Evolutionary conservation across 371 early-diverging fungal species (phyloP).

Genomic region (Basidiobolus meristosporus): DNA sequence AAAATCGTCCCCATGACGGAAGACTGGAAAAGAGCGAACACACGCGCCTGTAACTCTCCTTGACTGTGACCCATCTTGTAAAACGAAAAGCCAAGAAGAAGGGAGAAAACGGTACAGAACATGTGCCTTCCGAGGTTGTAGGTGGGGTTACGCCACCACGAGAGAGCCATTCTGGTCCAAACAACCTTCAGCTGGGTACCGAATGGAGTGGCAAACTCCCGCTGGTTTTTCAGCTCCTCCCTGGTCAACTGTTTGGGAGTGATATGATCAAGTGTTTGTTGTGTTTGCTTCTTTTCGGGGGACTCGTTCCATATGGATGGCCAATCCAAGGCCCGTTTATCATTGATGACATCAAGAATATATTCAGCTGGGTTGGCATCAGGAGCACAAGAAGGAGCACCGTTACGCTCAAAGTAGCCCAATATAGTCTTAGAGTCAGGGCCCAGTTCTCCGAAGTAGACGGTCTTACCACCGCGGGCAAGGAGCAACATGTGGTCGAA

Average conservation of each 20-base stretch:
- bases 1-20: constrained; percentile 37
- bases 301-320: constrained; percentile 31
- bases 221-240: constrained; percentile 17
- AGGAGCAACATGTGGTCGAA: constrained; percentile 64
- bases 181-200: constrained; percentile 15
- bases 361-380: constrained; percentile 51
- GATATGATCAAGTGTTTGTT: constrained; percentile 12
- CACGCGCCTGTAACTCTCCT: constrained; percentile 47
- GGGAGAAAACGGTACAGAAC: constrained; percentile 13
- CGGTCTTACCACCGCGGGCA: constrained; percentile 57
- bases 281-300: neutral
- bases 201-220: constrained; percentile 33
- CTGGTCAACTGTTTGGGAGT: too few species aligned
- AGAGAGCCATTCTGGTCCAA: neutral
- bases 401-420: constrained; percentile 37
- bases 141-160: constrained; percentile 34
- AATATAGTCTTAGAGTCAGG: constrained; percentile 24
- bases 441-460: constrained; percentile 63
- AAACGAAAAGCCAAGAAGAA: constrained; percentile 24
- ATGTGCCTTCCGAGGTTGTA: constrained; percentile 31
- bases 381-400: constrained; percentile 31
- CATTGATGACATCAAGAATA: constrained; percentile 37
- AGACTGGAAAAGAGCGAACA: constrained; percentile 53
- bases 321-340: constrained; percentile 20
- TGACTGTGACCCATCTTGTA: constrained; percentile 20